These are phyloP conservation scores for Penicillium sp. DNA, from an alignment of 2,329 filamentous ascomycete species.

Conservation along the genomic window DNA sequence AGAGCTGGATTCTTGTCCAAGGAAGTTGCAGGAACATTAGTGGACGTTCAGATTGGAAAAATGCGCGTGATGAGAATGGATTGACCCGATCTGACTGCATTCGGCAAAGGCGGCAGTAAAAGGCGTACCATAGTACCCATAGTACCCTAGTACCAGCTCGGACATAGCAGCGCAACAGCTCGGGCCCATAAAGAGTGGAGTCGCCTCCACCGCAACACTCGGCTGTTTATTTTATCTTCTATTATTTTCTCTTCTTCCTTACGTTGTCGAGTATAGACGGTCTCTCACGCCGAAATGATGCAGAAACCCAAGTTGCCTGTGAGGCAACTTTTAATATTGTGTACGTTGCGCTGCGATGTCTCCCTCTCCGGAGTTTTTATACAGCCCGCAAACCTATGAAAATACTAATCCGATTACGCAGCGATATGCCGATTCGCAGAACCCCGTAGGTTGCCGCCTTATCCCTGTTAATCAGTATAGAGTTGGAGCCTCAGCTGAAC, in stretches of 20 bases:
- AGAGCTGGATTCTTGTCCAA: constrained; percentile 3
- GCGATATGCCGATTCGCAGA: constrained; percentile 77
- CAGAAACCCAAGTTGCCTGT: constrained; percentile 64
- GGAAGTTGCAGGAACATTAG: neutral
- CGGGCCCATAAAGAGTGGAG: neutral
- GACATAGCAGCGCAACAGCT: neutral
- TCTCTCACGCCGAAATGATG: constrained; percentile 8
- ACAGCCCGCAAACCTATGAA: constrained; percentile 5
- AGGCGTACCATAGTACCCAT: neutral
- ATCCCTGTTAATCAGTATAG: neutral
- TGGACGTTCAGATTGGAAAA: neutral
- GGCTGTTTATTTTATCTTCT: neutral
- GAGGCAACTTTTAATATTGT: constrained; percentile 74
- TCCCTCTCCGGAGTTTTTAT: neutral
- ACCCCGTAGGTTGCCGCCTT: constrained; percentile 46
- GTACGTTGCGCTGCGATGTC: constrained; percentile 46
- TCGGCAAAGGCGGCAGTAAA: neutral
- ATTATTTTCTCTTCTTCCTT: neutral
- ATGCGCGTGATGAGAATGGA: neutral
- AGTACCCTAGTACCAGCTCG: neutral
- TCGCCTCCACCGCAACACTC: neutral
- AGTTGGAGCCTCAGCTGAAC: constrained; percentile 2
- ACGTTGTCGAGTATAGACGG: neutral
- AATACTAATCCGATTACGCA: constrained; percentile 33
- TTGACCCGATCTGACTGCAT: neutral